Conservation (phyloP, 2,329 filamentous ascomycete species). For the Orbilia quercus region DNA sequence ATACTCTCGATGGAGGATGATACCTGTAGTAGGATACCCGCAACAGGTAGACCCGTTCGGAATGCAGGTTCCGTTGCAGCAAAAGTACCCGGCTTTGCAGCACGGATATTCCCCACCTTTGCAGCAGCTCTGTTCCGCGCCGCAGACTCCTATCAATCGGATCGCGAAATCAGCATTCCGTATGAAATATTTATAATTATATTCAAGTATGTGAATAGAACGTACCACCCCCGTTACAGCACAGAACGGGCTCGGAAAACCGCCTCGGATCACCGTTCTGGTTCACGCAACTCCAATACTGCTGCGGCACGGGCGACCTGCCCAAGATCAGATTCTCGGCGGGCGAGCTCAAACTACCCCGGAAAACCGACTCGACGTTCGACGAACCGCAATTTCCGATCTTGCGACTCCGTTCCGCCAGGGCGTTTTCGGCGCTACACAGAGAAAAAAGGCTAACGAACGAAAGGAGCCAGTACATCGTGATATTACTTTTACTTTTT, state of each 20-base stretch:
- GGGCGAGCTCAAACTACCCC: too few species aligned
- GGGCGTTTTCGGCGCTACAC: too few species aligned
- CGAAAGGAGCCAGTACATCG: too few species aligned
- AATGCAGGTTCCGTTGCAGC: background rate
- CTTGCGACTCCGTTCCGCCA: too few species aligned
- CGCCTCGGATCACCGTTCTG: background rate
- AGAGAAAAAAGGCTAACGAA: too few species aligned
- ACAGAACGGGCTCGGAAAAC: background rate
- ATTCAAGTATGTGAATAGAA: background rate
- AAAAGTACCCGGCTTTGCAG: background rate
- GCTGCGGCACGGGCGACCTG: too few species aligned
- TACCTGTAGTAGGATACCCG: background rate
- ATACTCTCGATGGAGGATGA: too few species aligned
- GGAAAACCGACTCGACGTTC: too few species aligned
- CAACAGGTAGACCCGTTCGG: background rate
- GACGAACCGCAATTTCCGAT: too few species aligned
- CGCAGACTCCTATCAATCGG: background rate
- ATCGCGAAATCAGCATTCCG: background rate
- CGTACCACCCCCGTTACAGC: background rate
- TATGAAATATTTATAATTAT: background rate
- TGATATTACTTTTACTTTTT: too few species aligned
- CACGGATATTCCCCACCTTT: background rate
- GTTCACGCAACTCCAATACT: too few species aligned
- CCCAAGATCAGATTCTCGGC: too few species aligned
- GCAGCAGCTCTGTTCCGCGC: background rate